Conservation (phyloP, 2,329 filamentous ascomycete species). For the Claviceps paspali region DNA sequence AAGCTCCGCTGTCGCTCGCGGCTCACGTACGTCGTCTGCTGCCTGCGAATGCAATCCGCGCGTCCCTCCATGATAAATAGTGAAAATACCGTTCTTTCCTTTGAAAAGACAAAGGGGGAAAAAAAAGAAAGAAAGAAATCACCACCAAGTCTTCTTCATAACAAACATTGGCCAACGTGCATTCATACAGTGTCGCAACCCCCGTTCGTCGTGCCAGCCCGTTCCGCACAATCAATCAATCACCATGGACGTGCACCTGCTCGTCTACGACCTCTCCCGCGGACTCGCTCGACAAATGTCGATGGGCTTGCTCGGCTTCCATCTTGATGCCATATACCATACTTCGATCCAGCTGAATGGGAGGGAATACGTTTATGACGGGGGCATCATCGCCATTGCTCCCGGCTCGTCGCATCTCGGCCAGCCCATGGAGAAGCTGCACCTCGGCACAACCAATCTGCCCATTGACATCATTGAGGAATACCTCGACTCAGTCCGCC, state of each 20-base stretch:
- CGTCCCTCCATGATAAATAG: neutral
- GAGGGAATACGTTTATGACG: constrained; percentile 84
- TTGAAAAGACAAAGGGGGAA: too few relatives aligned
- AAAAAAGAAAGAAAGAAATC: too few relatives aligned
- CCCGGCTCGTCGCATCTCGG: constrained; percentile 82
- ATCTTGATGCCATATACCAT: constrained; percentile 88
- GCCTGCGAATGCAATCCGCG: neutral
- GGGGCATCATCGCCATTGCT: constrained; percentile 65
- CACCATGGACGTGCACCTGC: constrained; percentile 58
- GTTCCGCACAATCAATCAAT: neutral
- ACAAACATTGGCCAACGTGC: too few relatives aligned
- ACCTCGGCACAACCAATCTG: constrained; percentile 62
- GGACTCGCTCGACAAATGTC: constrained; percentile 42
- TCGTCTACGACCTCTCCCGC: constrained; percentile 65
- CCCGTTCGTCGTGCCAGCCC: too few relatives aligned
- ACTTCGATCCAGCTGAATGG: constrained; percentile 74
- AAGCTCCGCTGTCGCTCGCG: neutral
- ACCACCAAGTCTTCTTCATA: too few relatives aligned
- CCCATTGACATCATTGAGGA: constrained; percentile 72
- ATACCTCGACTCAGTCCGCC: constrained; percentile 69
- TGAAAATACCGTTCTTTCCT: too few relatives aligned
- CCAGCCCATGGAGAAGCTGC: constrained; percentile 58
- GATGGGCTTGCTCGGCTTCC: constrained; percentile 34
- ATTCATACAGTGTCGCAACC: too few relatives aligned
- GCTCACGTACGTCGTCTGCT: constrained; percentile 1